phyloP scores from a whole-genome alignment of 2,329 filamentous ascomycete genomes.

The Sphaerulina musiva region DNA sequence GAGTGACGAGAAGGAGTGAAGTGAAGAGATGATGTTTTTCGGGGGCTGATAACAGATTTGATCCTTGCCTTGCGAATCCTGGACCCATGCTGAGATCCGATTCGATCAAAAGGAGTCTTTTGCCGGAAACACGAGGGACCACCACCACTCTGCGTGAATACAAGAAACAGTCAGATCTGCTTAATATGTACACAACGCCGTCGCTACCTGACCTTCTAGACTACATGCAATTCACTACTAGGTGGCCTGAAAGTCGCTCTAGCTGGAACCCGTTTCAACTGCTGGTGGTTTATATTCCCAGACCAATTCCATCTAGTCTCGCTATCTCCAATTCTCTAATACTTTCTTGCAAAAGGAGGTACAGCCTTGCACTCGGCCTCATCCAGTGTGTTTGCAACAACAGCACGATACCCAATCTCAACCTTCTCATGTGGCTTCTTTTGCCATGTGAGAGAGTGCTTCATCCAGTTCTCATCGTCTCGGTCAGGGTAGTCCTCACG shows the following conservation, averaged over 20 bases:
- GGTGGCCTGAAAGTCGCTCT: background rate
- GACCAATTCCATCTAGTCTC: no score
- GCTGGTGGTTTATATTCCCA: no score
- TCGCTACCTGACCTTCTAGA: constrained; percentile 18
- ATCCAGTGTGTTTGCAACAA: constrained; percentile 77
- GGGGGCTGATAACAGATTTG: no score
- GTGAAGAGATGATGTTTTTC: no score
- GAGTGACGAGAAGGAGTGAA: no score
- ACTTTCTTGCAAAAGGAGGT: constrained; percentile 91
- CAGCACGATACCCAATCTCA: constrained; percentile 77
- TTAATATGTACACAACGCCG: constrained; percentile 18
- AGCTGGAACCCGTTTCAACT: background rate
- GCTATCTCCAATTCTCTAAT: constrained; percentile 48
- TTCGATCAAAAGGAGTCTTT: no score
- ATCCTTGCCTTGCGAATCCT: no score
- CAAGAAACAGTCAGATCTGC: background rate
- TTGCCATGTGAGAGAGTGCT: constrained; percentile 96
- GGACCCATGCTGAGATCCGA: no score
- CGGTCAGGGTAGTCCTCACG: constrained; percentile 94
- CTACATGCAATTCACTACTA: constrained; percentile 5
- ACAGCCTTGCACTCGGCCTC: constrained; percentile 95
- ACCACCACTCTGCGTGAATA: no score
- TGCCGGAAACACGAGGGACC: no score
- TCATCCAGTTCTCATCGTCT: constrained; percentile 97
- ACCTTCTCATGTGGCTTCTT: constrained; percentile 83